Percentiles rank a stretch among this genome's conserved stretches.
Evolutionary conservation across 2,329 filamentous ascomycete genomes (phyloP).

Genomic region (Paecilomyces fulvus): DNA sequence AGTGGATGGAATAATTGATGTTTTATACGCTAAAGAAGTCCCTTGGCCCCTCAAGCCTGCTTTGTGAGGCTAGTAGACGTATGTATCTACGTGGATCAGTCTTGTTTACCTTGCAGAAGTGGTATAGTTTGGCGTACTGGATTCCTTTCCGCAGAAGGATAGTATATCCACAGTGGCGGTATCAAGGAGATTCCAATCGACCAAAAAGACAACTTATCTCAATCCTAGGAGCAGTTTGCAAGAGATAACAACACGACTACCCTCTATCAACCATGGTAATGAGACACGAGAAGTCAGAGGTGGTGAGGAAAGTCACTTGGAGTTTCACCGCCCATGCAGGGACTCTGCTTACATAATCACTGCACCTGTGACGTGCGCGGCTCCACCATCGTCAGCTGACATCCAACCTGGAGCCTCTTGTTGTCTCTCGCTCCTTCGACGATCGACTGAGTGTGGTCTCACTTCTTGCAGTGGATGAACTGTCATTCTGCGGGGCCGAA

Average conservation of each 20-base stretch:
- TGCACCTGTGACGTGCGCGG: background rate
- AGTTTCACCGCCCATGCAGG: background rate
- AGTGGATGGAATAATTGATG: background rate
- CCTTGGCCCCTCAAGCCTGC: background rate
- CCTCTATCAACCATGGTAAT: background rate
- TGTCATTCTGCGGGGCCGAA: background rate
- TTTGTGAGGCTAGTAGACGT: background rate
- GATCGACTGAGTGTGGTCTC: background rate
- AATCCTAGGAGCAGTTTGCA: background rate
- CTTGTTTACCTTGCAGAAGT: background rate
- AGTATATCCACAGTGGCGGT: background rate
- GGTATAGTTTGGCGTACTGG: background rate
- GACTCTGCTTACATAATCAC: background rate
- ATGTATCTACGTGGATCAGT: background rate
- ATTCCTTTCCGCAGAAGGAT: background rate
- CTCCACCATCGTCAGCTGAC: background rate
- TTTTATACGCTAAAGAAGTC: background rate
- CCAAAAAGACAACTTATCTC: background rate
- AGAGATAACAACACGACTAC: background rate
- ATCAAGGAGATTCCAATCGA: background rate
- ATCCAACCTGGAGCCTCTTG: background rate
- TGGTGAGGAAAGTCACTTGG: background rate
- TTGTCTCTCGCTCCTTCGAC: background rate
- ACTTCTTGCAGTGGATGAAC: background rate
- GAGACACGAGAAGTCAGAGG: background rate